Conservation (phyloP, 2,329 filamentous ascomycete genomes). For the Dactylellina cionopaga region DNA sequence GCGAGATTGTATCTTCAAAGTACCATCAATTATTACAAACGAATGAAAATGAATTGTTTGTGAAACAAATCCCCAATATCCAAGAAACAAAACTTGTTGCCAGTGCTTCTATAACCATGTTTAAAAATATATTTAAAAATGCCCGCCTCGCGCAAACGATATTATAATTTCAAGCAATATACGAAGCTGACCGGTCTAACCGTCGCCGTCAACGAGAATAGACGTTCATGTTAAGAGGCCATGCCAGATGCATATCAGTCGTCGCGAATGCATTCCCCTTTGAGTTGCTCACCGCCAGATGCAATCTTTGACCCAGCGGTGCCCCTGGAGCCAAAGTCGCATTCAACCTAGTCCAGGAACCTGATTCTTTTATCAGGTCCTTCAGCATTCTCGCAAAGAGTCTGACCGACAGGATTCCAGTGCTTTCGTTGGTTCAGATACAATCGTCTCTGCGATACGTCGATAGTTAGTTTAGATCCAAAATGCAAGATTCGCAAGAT, state of each 20-base stretch:
- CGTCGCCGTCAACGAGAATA: not conserved
- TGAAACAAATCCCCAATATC: slow-evolving; percentile 38
- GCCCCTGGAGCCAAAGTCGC: slow-evolving; percentile 41
- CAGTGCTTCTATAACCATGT: slow-evolving; percentile 7
- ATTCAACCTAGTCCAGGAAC: slow-evolving; percentile 43
- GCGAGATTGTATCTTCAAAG: slow-evolving; percentile 14
- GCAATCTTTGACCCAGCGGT: slow-evolving; percentile 17
- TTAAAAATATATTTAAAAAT: too few relatives aligned
- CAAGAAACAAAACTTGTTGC: slow-evolving; percentile 23
- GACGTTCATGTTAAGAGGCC: slow-evolving; percentile 1
- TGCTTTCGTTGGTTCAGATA: too few relatives aligned
- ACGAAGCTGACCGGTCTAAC: not conserved
- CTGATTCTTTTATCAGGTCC: not conserved
- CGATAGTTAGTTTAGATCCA: not conserved
- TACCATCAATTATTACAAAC: not conserved
- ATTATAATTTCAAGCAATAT: too few relatives aligned
- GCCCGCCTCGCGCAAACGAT: too few relatives aligned
- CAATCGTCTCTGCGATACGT: not conserved
- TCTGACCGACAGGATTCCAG: too few relatives aligned
- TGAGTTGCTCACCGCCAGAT: slow-evolving; percentile 23
- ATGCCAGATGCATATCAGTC: slow-evolving; percentile 50
- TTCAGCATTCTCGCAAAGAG: not conserved
- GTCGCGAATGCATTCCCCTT: slow-evolving; percentile 47
- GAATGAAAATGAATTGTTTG: not conserved
- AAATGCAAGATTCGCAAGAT: not conserved